phyloP scores from a whole-genome alignment of 768 basidiomycete species.

The Lactarius vividus region DNA sequence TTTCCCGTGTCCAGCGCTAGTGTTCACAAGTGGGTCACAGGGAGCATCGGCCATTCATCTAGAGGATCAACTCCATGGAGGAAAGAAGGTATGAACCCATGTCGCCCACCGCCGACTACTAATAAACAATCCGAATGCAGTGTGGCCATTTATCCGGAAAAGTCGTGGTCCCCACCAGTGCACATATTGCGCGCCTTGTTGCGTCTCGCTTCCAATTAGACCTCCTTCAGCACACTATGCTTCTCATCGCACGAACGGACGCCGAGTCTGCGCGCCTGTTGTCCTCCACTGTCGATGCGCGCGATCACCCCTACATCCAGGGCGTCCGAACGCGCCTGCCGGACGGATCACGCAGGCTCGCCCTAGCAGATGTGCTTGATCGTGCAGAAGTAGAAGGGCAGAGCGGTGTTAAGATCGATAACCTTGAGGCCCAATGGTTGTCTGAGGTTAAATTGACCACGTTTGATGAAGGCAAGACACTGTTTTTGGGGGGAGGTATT shows the following conservation, averaged over 20 bases:
- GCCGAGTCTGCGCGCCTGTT: conserved; percentile 84
- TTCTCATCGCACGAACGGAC: conserved; percentile 89
- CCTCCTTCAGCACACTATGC: conserved; percentile 82
- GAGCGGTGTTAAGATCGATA: conserved; percentile 66
- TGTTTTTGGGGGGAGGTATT: neutral
- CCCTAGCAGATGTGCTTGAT: conserved; percentile 68
- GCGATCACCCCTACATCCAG: conserved; percentile 76
- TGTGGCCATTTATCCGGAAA: conserved; percentile 91
- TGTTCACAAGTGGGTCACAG: conserved; percentile 35
- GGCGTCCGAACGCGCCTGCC: conserved; percentile 52
- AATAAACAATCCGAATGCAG: conserved; percentile 33
- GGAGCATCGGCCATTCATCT: conserved; percentile 89
- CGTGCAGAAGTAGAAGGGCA: conserved; percentile 64
- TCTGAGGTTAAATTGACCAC: conserved; percentile 66
- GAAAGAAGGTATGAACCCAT: conserved; percentile 65
- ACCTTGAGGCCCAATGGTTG: conserved; percentile 75
- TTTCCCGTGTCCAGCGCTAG: conserved; percentile 1
- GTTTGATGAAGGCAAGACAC: conserved; percentile 71
- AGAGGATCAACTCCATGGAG: conserved; percentile 92
- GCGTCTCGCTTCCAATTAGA: conserved; percentile 90
- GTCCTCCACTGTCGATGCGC: conserved; percentile 76
- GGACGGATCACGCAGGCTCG: conserved; percentile 37
- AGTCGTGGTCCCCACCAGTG: conserved; percentile 86
- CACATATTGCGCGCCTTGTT: conserved; percentile 80
- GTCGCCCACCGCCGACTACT: neutral